phyloP scores from a whole-genome alignment of 495 filamentous ascomycete genomes.

The Filosporella fistucella region DNA sequence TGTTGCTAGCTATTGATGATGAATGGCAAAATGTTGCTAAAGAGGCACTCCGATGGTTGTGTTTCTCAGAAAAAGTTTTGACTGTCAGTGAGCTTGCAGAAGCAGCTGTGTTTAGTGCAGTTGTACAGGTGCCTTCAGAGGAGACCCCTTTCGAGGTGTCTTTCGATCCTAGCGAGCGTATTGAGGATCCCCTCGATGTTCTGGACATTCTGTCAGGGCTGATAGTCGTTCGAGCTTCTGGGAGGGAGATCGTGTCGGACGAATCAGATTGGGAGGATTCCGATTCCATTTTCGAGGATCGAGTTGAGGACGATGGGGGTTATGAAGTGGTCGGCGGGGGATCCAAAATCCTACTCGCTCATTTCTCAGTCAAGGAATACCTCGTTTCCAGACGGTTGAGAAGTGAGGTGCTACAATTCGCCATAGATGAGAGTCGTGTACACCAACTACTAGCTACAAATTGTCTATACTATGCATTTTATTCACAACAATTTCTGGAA shows the following conservation, averaged over 20 bases:
- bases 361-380: conserved; percentile 11
- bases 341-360: background rate
- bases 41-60: conserved; percentile 26
- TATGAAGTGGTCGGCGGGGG: background rate
- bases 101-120: conserved; percentile 18
- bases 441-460: no score
- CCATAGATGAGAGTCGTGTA: no score
- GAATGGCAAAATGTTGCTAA: conserved; percentile 13
- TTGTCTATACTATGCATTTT: no score
- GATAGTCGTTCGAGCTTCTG: no score
- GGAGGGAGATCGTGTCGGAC: no score
- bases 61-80: conserved; percentile 23
- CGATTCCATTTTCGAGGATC: background rate
- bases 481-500: no score
- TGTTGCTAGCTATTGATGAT: conserved; percentile 21
- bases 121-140: no score
- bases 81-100: conserved; percentile 23
- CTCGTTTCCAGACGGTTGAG: conserved; percentile 9
- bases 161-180: background rate
- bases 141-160: conserved; percentile 13
- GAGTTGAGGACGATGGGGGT: background rate
- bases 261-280: background rate
- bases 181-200: background rate
- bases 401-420: conserved; percentile 9
- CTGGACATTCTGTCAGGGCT: background rate